These are phyloP conservation scores for Obelidium mucronatum DNA, from an alignment of 192 early-diverging fungal genomes.

Conservation along the genomic window DNA sequence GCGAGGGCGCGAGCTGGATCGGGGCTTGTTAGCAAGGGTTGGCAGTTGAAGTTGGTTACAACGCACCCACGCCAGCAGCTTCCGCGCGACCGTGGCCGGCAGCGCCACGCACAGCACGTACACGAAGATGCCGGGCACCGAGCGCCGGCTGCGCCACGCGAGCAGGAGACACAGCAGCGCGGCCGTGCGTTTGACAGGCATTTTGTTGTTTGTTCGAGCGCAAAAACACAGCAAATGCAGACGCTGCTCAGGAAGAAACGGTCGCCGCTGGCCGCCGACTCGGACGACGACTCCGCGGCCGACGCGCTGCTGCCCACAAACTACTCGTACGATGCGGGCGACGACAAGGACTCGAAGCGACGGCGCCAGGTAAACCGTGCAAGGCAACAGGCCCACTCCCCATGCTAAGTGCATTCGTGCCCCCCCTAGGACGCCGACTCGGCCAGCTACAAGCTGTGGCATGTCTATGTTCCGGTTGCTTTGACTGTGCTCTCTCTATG, in stretches of 20 bases:
- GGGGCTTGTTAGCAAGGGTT: too few species aligned
- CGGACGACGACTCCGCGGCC: not conserved
- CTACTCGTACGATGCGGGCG: not conserved
- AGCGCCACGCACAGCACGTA: too few species aligned
- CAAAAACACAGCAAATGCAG: constrained; percentile 13
- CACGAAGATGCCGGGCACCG: too few species aligned
- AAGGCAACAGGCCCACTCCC: not conserved
- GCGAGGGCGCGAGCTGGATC: too few species aligned
- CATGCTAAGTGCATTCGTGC: not conserved
- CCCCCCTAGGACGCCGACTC: constrained; percentile 20
- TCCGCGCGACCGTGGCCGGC: too few species aligned
- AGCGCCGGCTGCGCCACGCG: too few species aligned
- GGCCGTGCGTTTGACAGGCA: too few species aligned
- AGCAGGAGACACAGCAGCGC: too few species aligned
- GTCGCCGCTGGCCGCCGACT: not conserved
- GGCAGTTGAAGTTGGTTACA: not conserved
- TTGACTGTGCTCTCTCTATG: constrained; percentile 47
- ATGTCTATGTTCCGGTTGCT: constrained; percentile 34
- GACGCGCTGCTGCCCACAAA: not conserved
- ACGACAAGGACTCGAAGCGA: constrained; percentile 28
- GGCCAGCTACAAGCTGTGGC: constrained; percentile 6
- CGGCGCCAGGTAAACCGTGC: constrained; percentile 2
- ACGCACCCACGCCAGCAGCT: too few species aligned
- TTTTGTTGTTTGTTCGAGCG: not conserved
- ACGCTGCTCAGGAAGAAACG: constrained; percentile 17